A percentile compares a stretch with the other conserved stretches of the same genome.
Conservation (phyloP, 192 early-diverging fungal genomes). For the Coemansia sp. region DNA sequence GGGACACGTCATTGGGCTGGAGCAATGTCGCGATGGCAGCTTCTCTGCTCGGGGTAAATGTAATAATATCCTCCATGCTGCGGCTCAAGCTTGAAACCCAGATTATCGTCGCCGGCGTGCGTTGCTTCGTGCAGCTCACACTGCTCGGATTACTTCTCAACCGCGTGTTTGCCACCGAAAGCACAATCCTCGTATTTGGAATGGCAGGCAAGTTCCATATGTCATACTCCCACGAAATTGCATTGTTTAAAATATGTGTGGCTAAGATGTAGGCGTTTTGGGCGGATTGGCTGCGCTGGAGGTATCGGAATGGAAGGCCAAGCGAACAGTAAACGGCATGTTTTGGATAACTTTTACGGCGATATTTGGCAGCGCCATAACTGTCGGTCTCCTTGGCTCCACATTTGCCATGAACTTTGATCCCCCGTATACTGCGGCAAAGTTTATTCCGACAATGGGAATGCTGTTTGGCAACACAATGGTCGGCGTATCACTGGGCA, state of each 20-base stretch:
- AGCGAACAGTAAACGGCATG: conserved; percentile 71
- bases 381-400: conserved; percentile 21
- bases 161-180: conserved; percentile 63
- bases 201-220: conserved; percentile 46
- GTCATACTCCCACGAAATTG: too few species aligned
- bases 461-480: conserved; percentile 85
- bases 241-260: too few species aligned
- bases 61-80: conserved; percentile 27
- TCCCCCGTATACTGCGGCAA: conserved; percentile 65
- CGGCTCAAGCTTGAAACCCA: conserved; percentile 36
- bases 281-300: conserved; percentile 50
- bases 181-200: conserved; percentile 56
- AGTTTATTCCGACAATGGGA: conserved; percentile 82
- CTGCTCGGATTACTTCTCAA: conserved; percentile 71
- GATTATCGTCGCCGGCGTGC: conserved; percentile 66
- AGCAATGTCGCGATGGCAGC: conserved; percentile 47
- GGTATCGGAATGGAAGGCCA: conserved; percentile 57
- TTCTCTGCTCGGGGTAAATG: conserved; percentile 30
- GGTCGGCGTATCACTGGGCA: conserved; percentile 66
- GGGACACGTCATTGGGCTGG: conserved; percentile 14
- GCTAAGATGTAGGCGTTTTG: conserved; percentile 32
- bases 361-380: conserved; percentile 43
- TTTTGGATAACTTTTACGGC: conserved; percentile 59
- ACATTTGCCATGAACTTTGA: conserved; percentile 68
- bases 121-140: conserved; percentile 78